These are phyloP conservation scores for Pseudotsuga menziesii DNA, from an alignment of 75 land plant genomes.

Conservation along the genomic window DNA sequence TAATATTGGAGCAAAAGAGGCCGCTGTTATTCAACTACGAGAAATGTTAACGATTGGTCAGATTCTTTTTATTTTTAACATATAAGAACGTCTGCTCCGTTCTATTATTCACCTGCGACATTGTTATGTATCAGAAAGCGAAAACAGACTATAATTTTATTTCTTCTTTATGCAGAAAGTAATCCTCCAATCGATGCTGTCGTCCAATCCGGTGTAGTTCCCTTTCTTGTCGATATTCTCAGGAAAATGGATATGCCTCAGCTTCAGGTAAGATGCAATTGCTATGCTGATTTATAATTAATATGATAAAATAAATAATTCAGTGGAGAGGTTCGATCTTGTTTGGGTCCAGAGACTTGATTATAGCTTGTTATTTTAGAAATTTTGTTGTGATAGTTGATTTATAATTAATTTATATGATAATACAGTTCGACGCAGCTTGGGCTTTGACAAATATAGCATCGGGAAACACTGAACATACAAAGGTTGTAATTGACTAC, in stretches of 20 bases:
- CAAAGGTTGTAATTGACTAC: constrained; percentile 25
- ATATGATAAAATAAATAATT: background rate
- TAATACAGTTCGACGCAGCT: constrained; percentile 77
- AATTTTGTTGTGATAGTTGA: background rate
- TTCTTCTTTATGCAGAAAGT: constrained; percentile 27
- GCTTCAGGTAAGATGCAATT: constrained; percentile 52
- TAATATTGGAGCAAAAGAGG: too few species aligned
- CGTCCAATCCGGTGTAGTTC: constrained; percentile 52
- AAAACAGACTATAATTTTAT: too few species aligned
- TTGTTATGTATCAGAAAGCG: too few species aligned
- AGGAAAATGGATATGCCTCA: constrained; percentile 55
- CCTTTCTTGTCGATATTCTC: constrained; percentile 75
- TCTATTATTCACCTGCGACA: background rate
- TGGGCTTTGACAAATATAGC: constrained; percentile 59
- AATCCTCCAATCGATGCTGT: constrained; percentile 75
- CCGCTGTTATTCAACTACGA: too few species aligned
- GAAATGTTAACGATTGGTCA: too few species aligned
- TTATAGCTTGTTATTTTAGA: background rate
- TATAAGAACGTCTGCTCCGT: background rate
- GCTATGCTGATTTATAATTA: too few species aligned
- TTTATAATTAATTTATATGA: too few species aligned
- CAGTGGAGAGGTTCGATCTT: too few species aligned
- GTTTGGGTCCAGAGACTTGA: too few species aligned
- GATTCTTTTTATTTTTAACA: too few species aligned
- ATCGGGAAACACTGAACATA: constrained; percentile 32